Percentiles rank a stretch among this genome's conserved stretches.
phyloP scores from a whole-genome alignment of 106 monocot species.

The Gastrodia elata region DNA sequence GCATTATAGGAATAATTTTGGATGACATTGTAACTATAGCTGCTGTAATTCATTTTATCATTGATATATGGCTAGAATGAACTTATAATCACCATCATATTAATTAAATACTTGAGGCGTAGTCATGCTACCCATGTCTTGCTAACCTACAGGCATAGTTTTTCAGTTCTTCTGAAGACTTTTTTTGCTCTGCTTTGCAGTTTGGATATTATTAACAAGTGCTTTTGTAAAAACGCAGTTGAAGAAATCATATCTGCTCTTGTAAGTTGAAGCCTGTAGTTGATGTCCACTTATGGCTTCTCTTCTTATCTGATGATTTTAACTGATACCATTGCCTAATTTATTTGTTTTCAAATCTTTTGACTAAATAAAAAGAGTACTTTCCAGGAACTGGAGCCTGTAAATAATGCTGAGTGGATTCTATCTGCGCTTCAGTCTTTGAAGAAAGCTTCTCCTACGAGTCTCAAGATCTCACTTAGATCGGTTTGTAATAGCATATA shows the following conservation, averaged over 20 bases:
- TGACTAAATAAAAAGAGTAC: neutral
- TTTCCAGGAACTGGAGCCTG: conserved; percentile 58
- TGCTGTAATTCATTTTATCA: no score
- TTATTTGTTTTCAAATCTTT: neutral
- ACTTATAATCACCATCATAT: neutral
- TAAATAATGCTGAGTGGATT: conserved; percentile 46
- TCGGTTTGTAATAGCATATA: conserved; percentile 36
- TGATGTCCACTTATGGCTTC: neutral
- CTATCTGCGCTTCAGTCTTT: conserved; percentile 52
- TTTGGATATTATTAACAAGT: conserved; percentile 72
- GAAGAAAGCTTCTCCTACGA: conserved; percentile 82
- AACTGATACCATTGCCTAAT: neutral
- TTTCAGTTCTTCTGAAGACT: neutral
- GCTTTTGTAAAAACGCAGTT: conserved; percentile 78
- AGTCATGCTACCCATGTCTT: neutral
- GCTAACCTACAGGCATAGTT: neutral
- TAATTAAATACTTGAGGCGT: neutral
- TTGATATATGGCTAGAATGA: neutral
- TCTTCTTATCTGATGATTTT: neutral
- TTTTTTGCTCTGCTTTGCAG: conserved; percentile 23
- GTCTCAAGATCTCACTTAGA: conserved; percentile 85
- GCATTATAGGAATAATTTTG: no score
- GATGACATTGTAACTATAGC: no score
- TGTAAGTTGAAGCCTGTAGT: conserved; percentile 45
- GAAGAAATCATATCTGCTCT: conserved; percentile 80